These are phyloP conservation scores for Botrytis sinoallii DNA, from an alignment of 2,329 filamentous ascomycete species.

Conservation along the genomic window DNA sequence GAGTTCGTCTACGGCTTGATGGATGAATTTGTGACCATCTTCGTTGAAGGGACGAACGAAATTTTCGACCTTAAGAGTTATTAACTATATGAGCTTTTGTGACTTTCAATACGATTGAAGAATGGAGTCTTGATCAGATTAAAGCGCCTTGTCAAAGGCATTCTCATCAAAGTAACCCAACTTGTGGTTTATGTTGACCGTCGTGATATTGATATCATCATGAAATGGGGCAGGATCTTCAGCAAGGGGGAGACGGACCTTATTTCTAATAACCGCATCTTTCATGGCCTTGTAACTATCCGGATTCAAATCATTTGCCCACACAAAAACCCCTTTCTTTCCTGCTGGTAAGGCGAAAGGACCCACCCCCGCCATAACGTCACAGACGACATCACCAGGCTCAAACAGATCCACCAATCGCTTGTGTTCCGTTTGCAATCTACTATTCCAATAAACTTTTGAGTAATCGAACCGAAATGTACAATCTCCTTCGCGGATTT, in stretches of 20 bases:
- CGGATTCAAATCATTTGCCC: constrained; percentile 96
- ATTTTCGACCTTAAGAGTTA: constrained; percentile 48
- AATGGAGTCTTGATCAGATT: constrained; percentile 18
- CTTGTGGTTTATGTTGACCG: constrained; percentile 27
- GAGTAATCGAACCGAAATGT: constrained; percentile 90
- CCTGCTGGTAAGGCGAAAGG: constrained; percentile 92
- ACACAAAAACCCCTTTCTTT: constrained; percentile 86
- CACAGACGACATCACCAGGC: constrained; percentile 84
- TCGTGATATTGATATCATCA: constrained; percentile 29
- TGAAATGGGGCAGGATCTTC: background rate
- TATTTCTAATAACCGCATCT: constrained; percentile 72
- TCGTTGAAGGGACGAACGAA: constrained; percentile 78
- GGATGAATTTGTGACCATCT: constrained; percentile 81
- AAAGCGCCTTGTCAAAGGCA: constrained; percentile 26
- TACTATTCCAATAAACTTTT: constrained; percentile 97
- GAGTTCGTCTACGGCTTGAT: constrained; percentile 60
- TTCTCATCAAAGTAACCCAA: constrained; percentile 24
- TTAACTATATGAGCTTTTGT: constrained; percentile 11
- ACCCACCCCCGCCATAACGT: constrained; percentile 96
- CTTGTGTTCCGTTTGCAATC: constrained; percentile 84
- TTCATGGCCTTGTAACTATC: constrained; percentile 74
- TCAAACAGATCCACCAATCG: constrained; percentile 73
- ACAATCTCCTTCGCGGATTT: constrained; percentile 78
- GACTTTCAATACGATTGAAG: background rate
- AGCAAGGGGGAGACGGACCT: constrained; percentile 49